These are phyloP conservation scores for Nannochloropsis salina DNA, from an alignment of 108 stramenopile species.

Conservation along the genomic window DNA sequence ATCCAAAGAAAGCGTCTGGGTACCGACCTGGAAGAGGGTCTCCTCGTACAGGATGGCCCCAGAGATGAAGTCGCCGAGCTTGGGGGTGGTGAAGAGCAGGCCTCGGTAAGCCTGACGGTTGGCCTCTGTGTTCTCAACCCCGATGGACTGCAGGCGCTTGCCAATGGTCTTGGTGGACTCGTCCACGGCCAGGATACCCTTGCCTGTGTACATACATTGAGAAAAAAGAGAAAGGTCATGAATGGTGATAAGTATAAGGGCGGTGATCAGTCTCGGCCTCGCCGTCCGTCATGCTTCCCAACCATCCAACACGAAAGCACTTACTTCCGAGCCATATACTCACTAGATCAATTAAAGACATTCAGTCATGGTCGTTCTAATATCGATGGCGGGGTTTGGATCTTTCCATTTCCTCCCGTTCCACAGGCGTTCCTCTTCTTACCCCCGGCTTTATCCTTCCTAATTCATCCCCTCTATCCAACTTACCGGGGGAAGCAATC, in stretches of 20 bases:
- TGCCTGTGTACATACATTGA: conserved; percentile 34
- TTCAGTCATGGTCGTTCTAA: neutral
- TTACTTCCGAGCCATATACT: neutral
- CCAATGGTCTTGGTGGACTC: conserved; percentile 77
- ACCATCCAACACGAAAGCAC: neutral
- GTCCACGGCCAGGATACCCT: conserved; percentile 72
- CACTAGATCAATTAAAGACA: no score
- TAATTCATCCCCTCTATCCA: neutral
- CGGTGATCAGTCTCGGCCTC: neutral
- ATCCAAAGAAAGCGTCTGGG: no score
- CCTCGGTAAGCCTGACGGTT: conserved; percentile 69
- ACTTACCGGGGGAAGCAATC: conserved; percentile 42
- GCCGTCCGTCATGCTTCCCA: neutral
- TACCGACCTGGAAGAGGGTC: conserved; percentile 60
- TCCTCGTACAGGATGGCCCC: conserved; percentile 86
- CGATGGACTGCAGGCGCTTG: conserved; percentile 52
- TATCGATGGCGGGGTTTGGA: neutral
- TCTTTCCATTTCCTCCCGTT: neutral
- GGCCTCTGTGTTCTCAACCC: conserved; percentile 68
- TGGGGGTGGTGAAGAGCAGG: conserved; percentile 56
- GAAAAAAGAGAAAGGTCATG: neutral
- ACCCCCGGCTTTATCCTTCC: neutral
- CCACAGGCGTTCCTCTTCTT: neutral
- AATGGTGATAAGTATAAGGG: neutral
- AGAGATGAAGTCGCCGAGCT: conserved; percentile 66